Evolutionary conservation across 2,329 filamentous ascomycete genomes (phyloP).

Genomic region (Epichloe coenophiala): DNA sequence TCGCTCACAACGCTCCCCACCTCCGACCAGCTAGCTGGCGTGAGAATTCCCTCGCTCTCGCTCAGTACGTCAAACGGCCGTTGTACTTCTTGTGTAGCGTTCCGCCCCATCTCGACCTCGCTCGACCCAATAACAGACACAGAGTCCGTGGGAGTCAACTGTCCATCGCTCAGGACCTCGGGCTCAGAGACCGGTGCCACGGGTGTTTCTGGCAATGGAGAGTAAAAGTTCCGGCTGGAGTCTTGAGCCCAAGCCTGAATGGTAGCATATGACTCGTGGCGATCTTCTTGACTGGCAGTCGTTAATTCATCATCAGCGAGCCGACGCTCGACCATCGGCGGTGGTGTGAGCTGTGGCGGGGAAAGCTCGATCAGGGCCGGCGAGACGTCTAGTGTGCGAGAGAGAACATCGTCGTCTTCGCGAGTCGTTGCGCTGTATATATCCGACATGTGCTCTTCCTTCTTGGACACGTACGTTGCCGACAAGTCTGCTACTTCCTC

Average conservation of each 20-base stretch:
- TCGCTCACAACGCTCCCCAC: conserved; percentile 50
- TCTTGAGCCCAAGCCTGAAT: conserved; percentile 53
- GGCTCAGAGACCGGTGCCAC: conserved; percentile 35
- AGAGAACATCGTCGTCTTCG: conserved; percentile 15
- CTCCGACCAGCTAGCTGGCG: conserved; percentile 51
- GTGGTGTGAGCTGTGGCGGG: conserved; percentile 7
- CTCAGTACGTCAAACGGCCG: conserved; percentile 42
- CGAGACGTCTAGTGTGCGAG: conserved; percentile 13
- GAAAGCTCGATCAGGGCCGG: conserved; percentile 22
- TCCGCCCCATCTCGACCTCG: conserved; percentile 29
- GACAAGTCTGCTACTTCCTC: conserved; percentile 29
- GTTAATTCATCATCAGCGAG: conserved; percentile 33
- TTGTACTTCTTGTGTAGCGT: conserved; percentile 27
- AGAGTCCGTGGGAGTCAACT: conserved; percentile 46
- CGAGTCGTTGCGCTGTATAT: conserved; percentile 45
- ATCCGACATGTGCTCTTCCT: conserved; percentile 36
- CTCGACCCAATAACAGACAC: conserved; percentile 39
- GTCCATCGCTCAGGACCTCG: conserved; percentile 37
- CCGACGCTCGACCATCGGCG: conserved; percentile 22
- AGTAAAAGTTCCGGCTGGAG: conserved; percentile 43
- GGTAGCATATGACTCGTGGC: conserved; percentile 38
- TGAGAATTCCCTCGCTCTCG: conserved; percentile 44
- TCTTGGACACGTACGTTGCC: conserved; percentile 28
- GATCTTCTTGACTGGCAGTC: conserved; percentile 35
- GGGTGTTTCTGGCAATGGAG: conserved; percentile 41